A percentile compares a stretch with the other conserved stretches of the same genome.
Conservation (phyloP, 2,329 filamentous ascomycete species). For the Pseudocercospora cruenta region DNA sequence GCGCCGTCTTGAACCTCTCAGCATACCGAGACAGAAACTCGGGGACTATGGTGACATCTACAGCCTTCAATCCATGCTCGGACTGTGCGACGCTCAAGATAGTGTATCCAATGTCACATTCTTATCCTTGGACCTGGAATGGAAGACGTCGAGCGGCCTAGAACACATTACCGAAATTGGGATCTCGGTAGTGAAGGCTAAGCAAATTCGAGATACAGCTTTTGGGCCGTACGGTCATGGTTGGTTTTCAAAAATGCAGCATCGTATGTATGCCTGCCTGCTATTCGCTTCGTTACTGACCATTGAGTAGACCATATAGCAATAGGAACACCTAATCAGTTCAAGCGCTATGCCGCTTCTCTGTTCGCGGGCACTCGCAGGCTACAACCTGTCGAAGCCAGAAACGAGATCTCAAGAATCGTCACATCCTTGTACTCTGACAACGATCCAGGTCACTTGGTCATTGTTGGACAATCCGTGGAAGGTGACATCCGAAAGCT, state of each 20-base stretch:
- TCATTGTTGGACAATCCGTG: slow-evolving; percentile 5
- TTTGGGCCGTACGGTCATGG: slow-evolving; percentile 1
- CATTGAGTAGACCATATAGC: slow-evolving; percentile 9
- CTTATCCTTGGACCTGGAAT: slow-evolving; percentile 18
- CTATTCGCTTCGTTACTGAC: not conserved
- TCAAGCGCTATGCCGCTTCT: not conserved
- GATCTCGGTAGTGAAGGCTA: slow-evolving; percentile 6
- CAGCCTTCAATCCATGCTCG: not conserved
- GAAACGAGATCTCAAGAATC: not conserved
- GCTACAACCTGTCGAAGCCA: not conserved
- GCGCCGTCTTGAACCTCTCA: no score
- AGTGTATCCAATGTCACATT: slow-evolving; percentile 8
- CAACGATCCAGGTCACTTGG: not conserved
- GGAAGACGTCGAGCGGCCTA: not conserved
- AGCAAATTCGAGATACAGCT: not conserved
- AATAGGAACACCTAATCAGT: not conserved
- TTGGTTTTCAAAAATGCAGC: slow-evolving; percentile 19
- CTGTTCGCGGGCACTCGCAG: not conserved
- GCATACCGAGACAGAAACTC: not conserved
- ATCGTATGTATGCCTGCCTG: slow-evolving; percentile 4
- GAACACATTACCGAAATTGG: slow-evolving; percentile 15
- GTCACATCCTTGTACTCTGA: not conserved
- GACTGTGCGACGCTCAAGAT: not conserved
- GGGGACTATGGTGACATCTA: not conserved
- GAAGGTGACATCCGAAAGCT: not conserved